Base-by-base conservation (phyloP, 805 yeast species). In the Groenewaldozyma tartarivorans region DNA sequence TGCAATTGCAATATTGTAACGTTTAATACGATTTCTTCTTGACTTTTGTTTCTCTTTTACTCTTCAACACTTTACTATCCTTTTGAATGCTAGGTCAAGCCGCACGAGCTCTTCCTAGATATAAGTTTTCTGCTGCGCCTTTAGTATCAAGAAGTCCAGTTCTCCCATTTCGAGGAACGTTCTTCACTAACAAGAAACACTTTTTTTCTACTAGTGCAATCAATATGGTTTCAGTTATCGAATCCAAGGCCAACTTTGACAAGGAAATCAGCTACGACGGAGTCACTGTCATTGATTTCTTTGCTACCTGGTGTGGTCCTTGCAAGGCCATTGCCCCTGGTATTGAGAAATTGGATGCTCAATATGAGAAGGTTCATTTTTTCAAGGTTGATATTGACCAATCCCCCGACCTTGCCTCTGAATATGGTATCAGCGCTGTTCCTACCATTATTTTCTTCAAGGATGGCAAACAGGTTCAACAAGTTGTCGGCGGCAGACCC, bases 221-320 rank as follows among this genome's bases (percentile, higher is more conserved):
- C 16, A 52, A 42, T 63, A 77, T 77, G 81, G 83, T 79, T 51
- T 49, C 66, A 52, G 71, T 67, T 55, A 62, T 80, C 45, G 50
- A 62, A 13, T 51, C 71, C 42, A 61, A 67, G 45, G 63, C 47
- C 35, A 88, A 87, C 62, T 90, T 88, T 73, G 67, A 74, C 41
- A 68, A 70, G 45, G 81, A 79, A 50, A 73, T 81, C 57, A 53
- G 64, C 44, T 70, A 69, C 56, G 75, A 74, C 51, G 83, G 81
- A 54, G 71, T 86, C 58, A 88, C 86, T 53, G 88, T 92, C 53
- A 85, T 92, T 53, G 97, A 92, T 71, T 92, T 90, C 71, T 88
- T 76, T 60, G 97, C 97, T 55, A 78, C 88, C 47, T 92, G 97
- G 96, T 90, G 98, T 67, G 96, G 96, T 54, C 97, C 98, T 48